Conservation (phyloP, 768 basidiomycete species). For the Candolleomyces efflorescens region DNA sequence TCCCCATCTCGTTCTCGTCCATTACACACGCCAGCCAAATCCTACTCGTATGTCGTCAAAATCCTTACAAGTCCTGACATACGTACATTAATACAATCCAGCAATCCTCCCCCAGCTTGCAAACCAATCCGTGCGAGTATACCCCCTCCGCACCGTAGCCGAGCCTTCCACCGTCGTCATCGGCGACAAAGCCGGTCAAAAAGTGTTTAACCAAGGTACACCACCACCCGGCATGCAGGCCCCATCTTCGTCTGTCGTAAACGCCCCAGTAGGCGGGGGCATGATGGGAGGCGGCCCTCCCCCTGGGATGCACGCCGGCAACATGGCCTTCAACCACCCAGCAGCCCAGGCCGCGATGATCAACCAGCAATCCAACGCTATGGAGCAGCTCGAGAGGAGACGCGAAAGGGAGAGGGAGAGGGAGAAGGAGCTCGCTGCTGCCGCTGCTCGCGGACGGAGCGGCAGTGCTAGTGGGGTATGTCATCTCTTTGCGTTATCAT, state of each 20-base stretch:
- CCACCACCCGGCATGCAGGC: slow-evolving; percentile 27
- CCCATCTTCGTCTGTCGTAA: neutral
- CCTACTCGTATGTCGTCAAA: slow-evolving; percentile 48
- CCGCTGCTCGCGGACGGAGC: slow-evolving; percentile 29
- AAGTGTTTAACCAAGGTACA: slow-evolving; percentile 32
- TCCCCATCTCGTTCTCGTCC: slow-evolving; percentile 67
- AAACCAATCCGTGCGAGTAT: slow-evolving; percentile 61
- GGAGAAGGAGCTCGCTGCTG: slow-evolving; percentile 28
- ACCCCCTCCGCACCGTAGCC: slow-evolving; percentile 63
- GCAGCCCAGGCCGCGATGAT: slow-evolving; percentile 61
- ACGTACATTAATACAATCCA: slow-evolving; percentile 26
- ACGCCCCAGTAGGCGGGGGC: neutral
- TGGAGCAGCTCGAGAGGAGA: slow-evolving; percentile 68
- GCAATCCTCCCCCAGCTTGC: slow-evolving; percentile 56
- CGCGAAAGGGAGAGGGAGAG: slow-evolving; percentile 54
- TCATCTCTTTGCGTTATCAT: slow-evolving; percentile 2
- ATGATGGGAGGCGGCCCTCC: neutral
- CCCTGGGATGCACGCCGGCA: slow-evolving; percentile 7
- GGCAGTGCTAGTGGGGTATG: slow-evolving; percentile 38
- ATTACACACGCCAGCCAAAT: slow-evolving; percentile 63
- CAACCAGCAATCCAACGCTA: slow-evolving; percentile 59
- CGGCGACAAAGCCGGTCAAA: slow-evolving; percentile 72
- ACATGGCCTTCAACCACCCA: slow-evolving; percentile 33
- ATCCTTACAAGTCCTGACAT: slow-evolving; percentile 12
- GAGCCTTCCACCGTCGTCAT: slow-evolving; percentile 67